Evolutionary conservation across 2,329 filamentous ascomycete genomes (phyloP), one percentile per base, ranked within the genome.

Genomic region (Talaromyces atroroseus): DNA sequence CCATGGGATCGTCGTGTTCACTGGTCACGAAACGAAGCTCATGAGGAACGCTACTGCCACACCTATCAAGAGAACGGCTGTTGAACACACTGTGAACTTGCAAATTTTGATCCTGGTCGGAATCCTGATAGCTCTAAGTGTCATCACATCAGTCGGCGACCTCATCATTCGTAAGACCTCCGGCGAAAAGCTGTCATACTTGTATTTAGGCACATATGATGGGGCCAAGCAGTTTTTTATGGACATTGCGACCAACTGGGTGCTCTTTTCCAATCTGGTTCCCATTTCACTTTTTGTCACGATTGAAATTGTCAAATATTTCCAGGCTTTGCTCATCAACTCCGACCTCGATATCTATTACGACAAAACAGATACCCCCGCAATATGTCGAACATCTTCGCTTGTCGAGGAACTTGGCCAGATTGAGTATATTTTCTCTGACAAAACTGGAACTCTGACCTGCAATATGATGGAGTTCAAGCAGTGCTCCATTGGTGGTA

Each of bases 401-500:
- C 78, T 99, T 68, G 94, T 99, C 11, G 94, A 99, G 75, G 95
- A 99, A 68, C 77, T 99, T 46, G 94, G 94, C 55, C 96, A 97
- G 82, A 95, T 99, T 46, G 94, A 97, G 68, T 99, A 95, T 67
- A 94, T 99, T 61, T 99, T 99, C 71, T 96, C 91, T 0, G 92
- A 97, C 78, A 97, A 97, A 78, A 97, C 92, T 1, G 92, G 92
- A 45, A 97, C 92, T 3, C 78, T 97, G 66, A 97, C 92, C n/a
- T 95, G 92, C 75, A 97, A 97, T 69, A 86, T 90, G 81, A 97
- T 99, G 94, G 92, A 97, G 72, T 99, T 97, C 73, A 91, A 91
- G 69, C 91, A 97, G 72, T 95, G 89, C 66, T 88, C 89, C 0
- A 97, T 99, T 67, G 90, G 85, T 24, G 94, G 94, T 24, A 86